Conservation (phyloP, 352 stramenopile species). For the Globisporangium paddicum region DNA sequence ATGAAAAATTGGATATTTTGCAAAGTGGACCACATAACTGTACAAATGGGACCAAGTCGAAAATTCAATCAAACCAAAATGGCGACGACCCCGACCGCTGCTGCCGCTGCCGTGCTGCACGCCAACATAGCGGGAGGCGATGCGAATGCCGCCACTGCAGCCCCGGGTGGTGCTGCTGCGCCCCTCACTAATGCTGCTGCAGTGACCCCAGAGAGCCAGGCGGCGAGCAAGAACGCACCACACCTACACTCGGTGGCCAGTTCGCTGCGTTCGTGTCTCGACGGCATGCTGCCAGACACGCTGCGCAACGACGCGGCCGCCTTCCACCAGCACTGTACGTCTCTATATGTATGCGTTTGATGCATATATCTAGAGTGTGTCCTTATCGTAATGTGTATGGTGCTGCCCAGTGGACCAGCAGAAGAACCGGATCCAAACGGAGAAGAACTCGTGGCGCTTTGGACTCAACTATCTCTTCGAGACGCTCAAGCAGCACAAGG, state of each 20-base stretch:
- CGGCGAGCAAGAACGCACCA: slow-evolving; percentile 59
- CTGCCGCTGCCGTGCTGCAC: background rate
- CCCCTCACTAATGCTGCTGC: background rate
- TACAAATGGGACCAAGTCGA: no score
- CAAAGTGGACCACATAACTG: no score
- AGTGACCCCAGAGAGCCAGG: background rate
- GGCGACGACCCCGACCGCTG: slow-evolving; percentile 1
- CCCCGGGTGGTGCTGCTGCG: background rate
- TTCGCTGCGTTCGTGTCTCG: slow-evolving; percentile 75
- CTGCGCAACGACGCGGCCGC: slow-evolving; percentile 71
- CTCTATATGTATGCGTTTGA: background rate
- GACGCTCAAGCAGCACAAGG: slow-evolving; percentile 86
- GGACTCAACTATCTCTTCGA: slow-evolving; percentile 88
- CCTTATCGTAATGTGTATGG: background rate
- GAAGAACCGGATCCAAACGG: slow-evolving; percentile 61
- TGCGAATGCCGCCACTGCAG: background rate
- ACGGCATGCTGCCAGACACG: slow-evolving; percentile 82
- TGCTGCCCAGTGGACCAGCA: slow-evolving; percentile 56
- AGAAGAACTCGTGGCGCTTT: slow-evolving; percentile 88
- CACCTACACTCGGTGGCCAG: slow-evolving; percentile 79
- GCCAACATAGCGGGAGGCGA: background rate
- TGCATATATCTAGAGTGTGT: no score
- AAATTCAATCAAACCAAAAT: background rate
- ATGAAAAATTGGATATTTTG: no score
- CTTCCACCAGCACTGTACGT: slow-evolving; percentile 74